Evolutionary conservation across 495 filamentous ascomycete genomes (phyloP), one percentile per base, ranked within the genome.

Genomic region (Extremus antarcticus): DNA sequence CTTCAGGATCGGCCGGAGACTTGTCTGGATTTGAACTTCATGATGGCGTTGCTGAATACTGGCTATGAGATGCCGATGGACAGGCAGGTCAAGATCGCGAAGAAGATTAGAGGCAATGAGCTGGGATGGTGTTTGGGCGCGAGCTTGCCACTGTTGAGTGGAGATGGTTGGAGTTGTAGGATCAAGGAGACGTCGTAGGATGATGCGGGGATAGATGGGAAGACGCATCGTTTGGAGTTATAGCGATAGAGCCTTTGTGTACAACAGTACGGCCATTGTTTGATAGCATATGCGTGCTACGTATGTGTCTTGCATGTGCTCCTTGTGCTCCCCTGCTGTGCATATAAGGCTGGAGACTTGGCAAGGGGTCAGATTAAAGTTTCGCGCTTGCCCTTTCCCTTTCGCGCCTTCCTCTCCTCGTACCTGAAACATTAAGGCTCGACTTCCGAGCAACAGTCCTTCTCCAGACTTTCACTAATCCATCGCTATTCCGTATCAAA

Each of bases 61-160:
- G 92, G 92, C 19, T 98, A 98, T 68, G 92, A 95, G 61, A 97
- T 98, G 90, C 90, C 90, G 3, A 78, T 97, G 63, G 87, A 92
- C 55, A 80, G 92, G 20, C 91, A 97, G 72, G 90, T 98, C 51
- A 88, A 86, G 76, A 94, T 95, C 62, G 92, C 92, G 25, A 97
- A 98, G 86, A 91, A 95, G 79, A 92, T 97, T 62, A 91, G 91
- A 76, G 83, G 82, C 32, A 95, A 95, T 69, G 94, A 98, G 76
- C 72, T 98, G 54, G 92, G 92, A 47, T 98, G 92, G 92, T 96
- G 90, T 73, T 74, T 98, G 68, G 92, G 92, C 63, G 92, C 92
- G 56, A 96, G 84, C 74, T 73, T 90, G 58, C 87, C 86, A 32
- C 74, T 90, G 53, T 73, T 90, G 58, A 83, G 73, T 59, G 77